These are phyloP conservation scores for Ceratocystis lukuohia DNA, from an alignment of 2,329 filamentous ascomycete genomes.

Conservation along the genomic window DNA sequence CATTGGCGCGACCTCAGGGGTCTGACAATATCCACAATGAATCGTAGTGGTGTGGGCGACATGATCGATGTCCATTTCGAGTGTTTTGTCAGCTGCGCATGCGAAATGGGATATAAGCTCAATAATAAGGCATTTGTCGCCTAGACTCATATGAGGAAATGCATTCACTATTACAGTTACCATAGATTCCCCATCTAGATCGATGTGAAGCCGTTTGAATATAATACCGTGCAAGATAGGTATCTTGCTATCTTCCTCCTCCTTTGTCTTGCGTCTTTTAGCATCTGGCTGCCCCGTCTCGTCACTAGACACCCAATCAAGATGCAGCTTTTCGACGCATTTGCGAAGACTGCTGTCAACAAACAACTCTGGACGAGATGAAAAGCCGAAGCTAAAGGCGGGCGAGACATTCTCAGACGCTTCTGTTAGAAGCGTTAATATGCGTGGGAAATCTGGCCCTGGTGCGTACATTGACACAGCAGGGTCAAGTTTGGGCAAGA, in stretches of 20 bases:
- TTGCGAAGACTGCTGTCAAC: constrained; percentile 24
- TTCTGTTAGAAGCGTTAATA: constrained; percentile 11
- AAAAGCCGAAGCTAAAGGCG: constrained; percentile 8
- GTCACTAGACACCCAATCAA: constrained; percentile 24
- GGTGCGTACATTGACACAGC: neutral
- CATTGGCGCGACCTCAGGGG: constrained; percentile 13
- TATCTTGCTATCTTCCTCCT: constrained; percentile 9
- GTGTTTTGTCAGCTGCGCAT: constrained; percentile 40
- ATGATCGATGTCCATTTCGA: constrained; percentile 23
- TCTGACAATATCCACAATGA: constrained; percentile 15
- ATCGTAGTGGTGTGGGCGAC: constrained; percentile 3
- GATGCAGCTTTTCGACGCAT: constrained; percentile 24
- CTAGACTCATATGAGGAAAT: constrained; percentile 36
- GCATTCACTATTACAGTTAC: constrained; percentile 24
- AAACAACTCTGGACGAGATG: constrained; percentile 19
- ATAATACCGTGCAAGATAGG: constrained; percentile 9
- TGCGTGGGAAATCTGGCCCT: constrained; percentile 7
- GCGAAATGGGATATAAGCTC: constrained; percentile 42
- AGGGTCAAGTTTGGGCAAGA: constrained; percentile 13
- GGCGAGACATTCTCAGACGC: constrained; percentile 7
- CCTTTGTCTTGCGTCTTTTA: constrained; percentile 25
- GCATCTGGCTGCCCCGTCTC: constrained; percentile 18
- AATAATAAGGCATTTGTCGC: constrained; percentile 39
- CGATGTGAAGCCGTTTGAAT: constrained; percentile 25
- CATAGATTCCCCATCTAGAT: constrained; percentile 22